Percentiles rank a stretch among this genome's conserved stretches.
Evolutionary conservation across 1,139 yeast species (phyloP).

Genomic region (Candida labiduridarum): DNA sequence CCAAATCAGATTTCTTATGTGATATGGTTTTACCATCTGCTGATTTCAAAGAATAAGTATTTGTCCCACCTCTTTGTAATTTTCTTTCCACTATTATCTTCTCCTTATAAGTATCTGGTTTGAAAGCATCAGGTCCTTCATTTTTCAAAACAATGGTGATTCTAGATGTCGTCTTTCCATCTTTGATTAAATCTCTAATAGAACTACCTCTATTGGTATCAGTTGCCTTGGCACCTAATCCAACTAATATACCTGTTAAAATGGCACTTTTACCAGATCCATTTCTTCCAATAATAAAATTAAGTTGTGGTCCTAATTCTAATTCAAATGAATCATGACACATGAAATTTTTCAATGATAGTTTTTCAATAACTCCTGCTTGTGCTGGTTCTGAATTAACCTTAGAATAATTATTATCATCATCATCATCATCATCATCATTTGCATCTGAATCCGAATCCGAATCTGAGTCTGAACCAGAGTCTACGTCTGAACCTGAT

Average conservation of each 20-base stretch:
- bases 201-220: conserved; percentile 84
- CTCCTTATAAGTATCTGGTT: conserved; percentile 66
- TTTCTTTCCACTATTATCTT: conserved; percentile 71
- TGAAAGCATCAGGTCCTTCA: conserved; percentile 65
- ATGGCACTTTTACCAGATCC: conserved; percentile 97
- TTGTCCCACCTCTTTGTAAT: conserved; percentile 54
- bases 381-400: conserved; percentile 30
- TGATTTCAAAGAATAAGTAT: conserved; percentile 56
- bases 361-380: conserved; percentile 59
- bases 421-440: conserved; percentile 9
- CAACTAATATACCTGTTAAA: conserved; percentile 85
- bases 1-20: conserved; percentile 64
- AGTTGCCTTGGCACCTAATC: conserved; percentile 93
- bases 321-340: conserved; percentile 83
- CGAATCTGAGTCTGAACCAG: neutral
- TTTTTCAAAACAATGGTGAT: conserved; percentile 63
- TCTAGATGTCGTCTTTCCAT: conserved; percentile 69
- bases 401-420: neutral
- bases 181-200: conserved; percentile 70
- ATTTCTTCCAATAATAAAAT: conserved; percentile 90
- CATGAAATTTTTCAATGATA: conserved; percentile 69
- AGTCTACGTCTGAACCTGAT: neutral
- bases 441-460: conserved; percentile 8
- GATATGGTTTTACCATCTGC: conserved; percentile 56
- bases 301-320: conserved; percentile 79